Base-by-base conservation (phyloP, 108 stramenopile species). In the Seminavis robusta region DNA sequence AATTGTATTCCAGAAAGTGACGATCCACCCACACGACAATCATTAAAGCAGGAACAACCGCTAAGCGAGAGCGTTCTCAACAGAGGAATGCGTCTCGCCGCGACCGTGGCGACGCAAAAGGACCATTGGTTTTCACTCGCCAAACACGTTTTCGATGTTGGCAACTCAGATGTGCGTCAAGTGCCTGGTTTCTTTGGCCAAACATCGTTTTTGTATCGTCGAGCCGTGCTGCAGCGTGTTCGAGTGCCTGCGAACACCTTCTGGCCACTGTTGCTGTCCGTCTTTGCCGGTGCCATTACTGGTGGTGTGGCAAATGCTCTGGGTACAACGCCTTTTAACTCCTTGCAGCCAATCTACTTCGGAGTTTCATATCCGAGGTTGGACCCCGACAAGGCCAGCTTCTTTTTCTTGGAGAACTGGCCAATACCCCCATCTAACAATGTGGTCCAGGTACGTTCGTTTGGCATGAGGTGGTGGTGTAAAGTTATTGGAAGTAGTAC, bases 221-320 rank as follows among this genome's bases (percentile, higher is more conserved):
- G 46, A 6, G 9, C n/a, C 27, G 23, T 47, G 25, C 4, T 47
- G 27, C 46, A 47, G 27, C 46, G 46, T 26, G 6, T 19, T 24
- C 46, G 46, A 26, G 46, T 47, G 23, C 46, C 46, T 15, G 15
- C n/a, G 46, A 47, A 47, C 27, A 47, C 46, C 17, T 15, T 47
- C 19, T 8, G 24, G n/a, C 46, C 46, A 26, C 15, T 47, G 27
- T 3, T 47, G 4, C 46, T 47, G n/a, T 23, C 21, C 46, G 46
- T 26, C 27, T 11, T 26, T 47, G 23, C 9, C 4, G 46, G 21
- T 7, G 23, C 27, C 20, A n/a, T 47, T 23, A 47, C 27, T 17
- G 46, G 46, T n/a, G n/a, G n/a, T n/a, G n/a, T n/a, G n/a, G n/a
- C n/a, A n/a, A n/a, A n/a, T n/a, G n/a, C n/a, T n/a, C n/a, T n/a